phyloP scores from a whole-genome alignment of 2,329 filamentous ascomycete species.

The Ascochyta pisi region DNA sequence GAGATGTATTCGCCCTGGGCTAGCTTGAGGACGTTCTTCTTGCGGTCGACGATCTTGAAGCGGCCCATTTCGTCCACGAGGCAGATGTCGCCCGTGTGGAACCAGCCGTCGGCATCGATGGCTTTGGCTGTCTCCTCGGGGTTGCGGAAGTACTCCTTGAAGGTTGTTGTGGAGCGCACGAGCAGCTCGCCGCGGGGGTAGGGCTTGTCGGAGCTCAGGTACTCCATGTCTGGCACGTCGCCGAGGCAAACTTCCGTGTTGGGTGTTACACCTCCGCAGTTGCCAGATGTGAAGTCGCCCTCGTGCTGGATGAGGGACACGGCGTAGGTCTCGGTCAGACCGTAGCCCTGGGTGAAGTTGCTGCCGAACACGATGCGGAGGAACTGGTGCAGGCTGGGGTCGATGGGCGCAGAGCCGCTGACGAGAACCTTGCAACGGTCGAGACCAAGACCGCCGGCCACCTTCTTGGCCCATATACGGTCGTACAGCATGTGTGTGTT shows the following conservation, averaged over 20 bases:
- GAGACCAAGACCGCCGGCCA: constrained; percentile 81
- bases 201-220: constrained; percentile 85
- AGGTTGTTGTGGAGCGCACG: constrained; percentile 79
- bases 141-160: constrained; percentile 90
- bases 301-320: constrained; percentile 72
- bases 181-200: constrained; percentile 89
- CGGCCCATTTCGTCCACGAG: constrained; percentile 84
- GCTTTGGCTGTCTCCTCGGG: constrained; percentile 83
- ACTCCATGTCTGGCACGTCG: constrained; percentile 95
- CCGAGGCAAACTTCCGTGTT: constrained; percentile 76
- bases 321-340: constrained; percentile 92
- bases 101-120: constrained; percentile 90
- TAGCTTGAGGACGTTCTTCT: constrained; percentile 99
- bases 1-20: constrained; percentile 98
- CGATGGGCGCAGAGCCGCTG: constrained; percentile 88
- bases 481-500: constrained; percentile 82
- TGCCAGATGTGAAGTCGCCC: constrained; percentile 77
- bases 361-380: constrained; percentile 82
- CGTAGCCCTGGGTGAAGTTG: constrained; percentile 85
- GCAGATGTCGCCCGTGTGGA: constrained; percentile 93
- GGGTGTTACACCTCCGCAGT: constrained; percentile 76
- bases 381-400: constrained; percentile 87
- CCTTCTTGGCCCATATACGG: constrained; percentile 89
- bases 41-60: constrained; percentile 91
- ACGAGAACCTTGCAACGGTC: constrained; percentile 76